phyloP scores from a whole-genome alignment of 768 basidiomycete species.

The Boletus patriciae region DNA sequence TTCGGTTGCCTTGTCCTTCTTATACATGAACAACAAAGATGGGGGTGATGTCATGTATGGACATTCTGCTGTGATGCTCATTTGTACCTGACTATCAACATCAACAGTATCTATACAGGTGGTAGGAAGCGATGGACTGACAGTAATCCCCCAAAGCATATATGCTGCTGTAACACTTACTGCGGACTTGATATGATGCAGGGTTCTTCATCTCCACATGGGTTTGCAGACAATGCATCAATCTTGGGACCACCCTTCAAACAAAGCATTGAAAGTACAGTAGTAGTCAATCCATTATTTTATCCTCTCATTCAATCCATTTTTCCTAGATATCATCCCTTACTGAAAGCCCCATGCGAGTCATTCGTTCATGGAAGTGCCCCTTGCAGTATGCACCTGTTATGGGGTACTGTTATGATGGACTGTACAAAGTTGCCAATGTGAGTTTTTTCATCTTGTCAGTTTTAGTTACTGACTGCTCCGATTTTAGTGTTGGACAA shows the following conservation, averaged over 20 bases:
- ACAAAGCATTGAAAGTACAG: constrained; percentile 23
- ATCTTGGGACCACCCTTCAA: constrained; percentile 14
- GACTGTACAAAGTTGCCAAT: constrained; percentile 26
- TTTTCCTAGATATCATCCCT: constrained; percentile 19
- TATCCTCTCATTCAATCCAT: background rate
- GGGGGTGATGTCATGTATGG: constrained; percentile 29
- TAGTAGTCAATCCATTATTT: background rate
- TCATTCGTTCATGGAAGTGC: constrained; percentile 24
- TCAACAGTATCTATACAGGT: constrained; percentile 30
- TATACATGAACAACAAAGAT: constrained; percentile 28
- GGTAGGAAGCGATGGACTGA: constrained; percentile 17
- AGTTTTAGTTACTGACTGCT: background rate
- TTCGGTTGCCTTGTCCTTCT: constrained; percentile 22
- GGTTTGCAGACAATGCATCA: constrained; percentile 28
- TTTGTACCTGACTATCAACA: background rate
- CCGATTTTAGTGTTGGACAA: constrained; percentile 21
- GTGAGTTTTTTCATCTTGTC: constrained; percentile 12
- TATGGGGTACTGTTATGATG: constrained; percentile 31
- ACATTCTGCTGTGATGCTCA: background rate
- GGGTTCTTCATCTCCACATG: constrained; percentile 6
- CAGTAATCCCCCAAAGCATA: constrained; percentile 18
- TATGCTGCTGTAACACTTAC: constrained; percentile 7
- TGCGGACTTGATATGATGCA: background rate
- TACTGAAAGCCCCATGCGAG: constrained; percentile 24
- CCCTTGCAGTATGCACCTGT: constrained; percentile 28